Base-by-base conservation (phyloP, 257 asterid species). In the Handroanthus guayacan region DNA sequence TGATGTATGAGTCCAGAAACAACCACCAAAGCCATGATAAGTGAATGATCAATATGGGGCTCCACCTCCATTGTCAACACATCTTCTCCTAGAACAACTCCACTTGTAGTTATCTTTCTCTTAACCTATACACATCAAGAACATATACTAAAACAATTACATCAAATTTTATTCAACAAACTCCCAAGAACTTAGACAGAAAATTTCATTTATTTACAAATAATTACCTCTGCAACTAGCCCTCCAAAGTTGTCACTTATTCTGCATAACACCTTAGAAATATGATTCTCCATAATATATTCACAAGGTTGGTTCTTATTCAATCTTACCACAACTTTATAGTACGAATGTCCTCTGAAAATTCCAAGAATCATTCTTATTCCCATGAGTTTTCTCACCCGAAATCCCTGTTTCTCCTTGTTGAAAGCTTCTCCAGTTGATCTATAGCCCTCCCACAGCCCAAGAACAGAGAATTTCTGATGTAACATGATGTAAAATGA, bases 11-110 rank as follows among this genome's bases (percentile, higher is more conserved):
- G 88, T 43, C 84, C 86, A 57, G 79, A 74, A 68, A 85, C 89
- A 37, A 85, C 76, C 48, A 79, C 83, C 18, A 85, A 74, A n/a
- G 78, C 86, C 79, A 79, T 70, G 20, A 85, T 50, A 2, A 82
- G 75, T 60, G 80, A 85, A 36, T 82, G 85, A 71, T 85, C 86
- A 66, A 77, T 60, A 43, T 85, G 47, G 13, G 84, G 83, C 79
- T 85, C 88, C 16, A 82, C 88, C 48, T 82, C 84, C 84, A 82
- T 79, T 60, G 86, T 74, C 58, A 80, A 48, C 25, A 85, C 86
- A 74, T 85, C 89, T 74, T 79, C 85, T 51, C 84, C 89, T 1
- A 85, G 69, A 48, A 74, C 77, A 11, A 85, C 83, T 69, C 89
- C 86, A 72, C 85, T 52, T 6, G 48, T 61, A 3, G 78, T 76